Conservation (phyloP, 2,329 filamentous ascomycete species). For the Colletotrichum tabaci region DNA sequence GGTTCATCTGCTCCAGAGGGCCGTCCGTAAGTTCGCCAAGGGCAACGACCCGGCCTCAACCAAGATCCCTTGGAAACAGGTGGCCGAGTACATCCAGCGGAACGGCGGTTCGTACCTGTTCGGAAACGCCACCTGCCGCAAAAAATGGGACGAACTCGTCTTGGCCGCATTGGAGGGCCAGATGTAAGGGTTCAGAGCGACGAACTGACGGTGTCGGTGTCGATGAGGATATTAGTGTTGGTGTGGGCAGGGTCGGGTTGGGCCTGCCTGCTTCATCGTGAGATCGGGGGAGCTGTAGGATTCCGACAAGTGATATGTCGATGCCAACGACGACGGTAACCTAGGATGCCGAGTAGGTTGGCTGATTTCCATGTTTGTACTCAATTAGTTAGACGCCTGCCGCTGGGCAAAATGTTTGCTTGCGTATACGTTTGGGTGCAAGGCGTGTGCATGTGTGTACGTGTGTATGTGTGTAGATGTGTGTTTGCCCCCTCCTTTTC, state of each 20-base stretch:
- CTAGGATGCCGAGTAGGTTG: constrained; percentile 15
- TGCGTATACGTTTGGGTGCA: constrained; percentile 15
- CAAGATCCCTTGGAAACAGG: constrained; percentile 70
- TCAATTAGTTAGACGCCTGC: constrained; percentile 35
- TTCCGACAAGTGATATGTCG: constrained; percentile 19
- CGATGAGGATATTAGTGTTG: not conserved
- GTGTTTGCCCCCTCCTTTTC: constrained; percentile 1
- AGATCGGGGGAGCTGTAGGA: not conserved
- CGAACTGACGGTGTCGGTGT: not conserved
- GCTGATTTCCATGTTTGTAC: constrained; percentile 25
- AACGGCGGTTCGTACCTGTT: constrained; percentile 72
- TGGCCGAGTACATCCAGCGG: constrained; percentile 66
- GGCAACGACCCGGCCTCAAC: constrained; percentile 48
- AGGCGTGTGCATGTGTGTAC: not conserved
- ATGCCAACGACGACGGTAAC: not conserved
- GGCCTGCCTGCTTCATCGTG: not conserved
- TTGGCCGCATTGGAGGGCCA: constrained; percentile 15
- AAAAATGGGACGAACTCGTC: constrained; percentile 67
- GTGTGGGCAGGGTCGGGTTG: not conserved
- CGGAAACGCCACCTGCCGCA: constrained; percentile 71
- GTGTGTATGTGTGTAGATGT: too few species aligned
- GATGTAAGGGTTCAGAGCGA: not conserved
- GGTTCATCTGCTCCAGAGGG: constrained; percentile 62
- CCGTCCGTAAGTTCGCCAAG: constrained; percentile 56
- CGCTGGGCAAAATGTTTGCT: constrained; percentile 35